These are phyloP conservation scores for Wickerhamomyces alni DNA, from an alignment of 805 yeast species.

Conservation along the genomic window DNA sequence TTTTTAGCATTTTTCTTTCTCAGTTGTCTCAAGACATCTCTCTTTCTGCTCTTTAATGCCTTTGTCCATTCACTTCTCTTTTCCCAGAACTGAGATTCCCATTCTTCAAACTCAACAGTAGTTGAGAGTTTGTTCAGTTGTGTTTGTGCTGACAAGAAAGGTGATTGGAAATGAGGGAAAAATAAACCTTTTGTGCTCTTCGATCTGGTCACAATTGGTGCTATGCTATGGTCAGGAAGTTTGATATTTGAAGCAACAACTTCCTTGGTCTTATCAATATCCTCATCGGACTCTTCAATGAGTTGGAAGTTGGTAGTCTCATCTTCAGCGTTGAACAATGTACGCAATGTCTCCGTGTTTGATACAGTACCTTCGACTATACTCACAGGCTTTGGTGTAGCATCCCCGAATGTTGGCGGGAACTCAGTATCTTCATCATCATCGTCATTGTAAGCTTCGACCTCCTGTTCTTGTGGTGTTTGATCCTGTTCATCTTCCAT, in stretches of 20 bases:
- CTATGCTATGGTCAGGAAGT: conserved; percentile 13
- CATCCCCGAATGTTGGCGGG: conserved; percentile 46
- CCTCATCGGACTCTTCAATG: conserved; percentile 40
- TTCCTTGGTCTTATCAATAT: conserved; percentile 33
- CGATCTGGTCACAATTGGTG: conserved; percentile 21
- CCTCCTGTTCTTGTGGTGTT: not conserved
- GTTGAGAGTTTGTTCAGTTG: conserved; percentile 54
- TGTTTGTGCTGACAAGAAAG: conserved; percentile 80
- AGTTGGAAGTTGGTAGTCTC: conserved; percentile 33
- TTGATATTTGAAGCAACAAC: conserved; percentile 21
- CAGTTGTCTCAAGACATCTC: conserved; percentile 62
- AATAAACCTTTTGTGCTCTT: conserved; percentile 50
- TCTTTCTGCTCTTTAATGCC: conserved; percentile 65
- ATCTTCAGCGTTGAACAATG: conserved; percentile 46
- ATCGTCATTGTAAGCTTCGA: conserved; percentile 8
- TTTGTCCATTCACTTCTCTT: conserved; percentile 76
- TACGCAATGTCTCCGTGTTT: conserved; percentile 58
- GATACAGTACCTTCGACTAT: conserved; percentile 26
- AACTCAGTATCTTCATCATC: conserved; percentile 28
- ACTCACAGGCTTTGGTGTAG: not conserved
- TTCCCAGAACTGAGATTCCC: conserved; percentile 78
- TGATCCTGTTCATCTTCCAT: too few species aligned
- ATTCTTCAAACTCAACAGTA: conserved; percentile 33
- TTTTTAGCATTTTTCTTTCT: conserved; percentile 36
- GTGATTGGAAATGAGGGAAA: conserved; percentile 80